Percentiles rank a stretch among this genome's conserved stretches.
These are phyloP conservation scores for Fusarium sp. DNA, from an alignment of 2,329 filamentous ascomycete genomes.

Conservation along the genomic window DNA sequence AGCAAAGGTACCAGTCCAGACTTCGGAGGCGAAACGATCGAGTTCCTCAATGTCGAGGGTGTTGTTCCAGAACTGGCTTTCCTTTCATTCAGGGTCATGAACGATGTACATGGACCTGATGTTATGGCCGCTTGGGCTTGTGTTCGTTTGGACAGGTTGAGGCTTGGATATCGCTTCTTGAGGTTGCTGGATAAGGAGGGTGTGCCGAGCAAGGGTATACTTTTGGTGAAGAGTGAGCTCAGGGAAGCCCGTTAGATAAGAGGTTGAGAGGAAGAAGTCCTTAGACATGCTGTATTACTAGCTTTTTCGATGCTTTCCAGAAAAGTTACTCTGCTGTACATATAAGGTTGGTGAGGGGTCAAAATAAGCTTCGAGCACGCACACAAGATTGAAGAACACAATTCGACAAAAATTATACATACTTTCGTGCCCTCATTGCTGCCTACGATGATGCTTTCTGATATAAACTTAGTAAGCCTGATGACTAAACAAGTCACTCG, in stretches of 20 bases:
- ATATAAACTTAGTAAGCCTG: neutral
- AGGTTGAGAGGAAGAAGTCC: too few species aligned
- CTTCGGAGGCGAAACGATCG: constrained; percentile 1
- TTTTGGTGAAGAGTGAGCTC: neutral
- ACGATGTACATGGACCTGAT: constrained; percentile 6
- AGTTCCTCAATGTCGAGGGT: neutral
- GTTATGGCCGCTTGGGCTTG: constrained; percentile 10
- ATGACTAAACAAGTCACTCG: neutral
- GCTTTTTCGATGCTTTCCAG: rapidly evolving
- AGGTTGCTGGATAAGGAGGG: neutral
- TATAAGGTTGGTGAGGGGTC: too few species aligned
- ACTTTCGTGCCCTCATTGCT: neutral
- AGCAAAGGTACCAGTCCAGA: neutral
- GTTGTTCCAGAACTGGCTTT: constrained; percentile 9
- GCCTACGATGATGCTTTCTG: neutral
- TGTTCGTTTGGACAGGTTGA: constrained; percentile 1
- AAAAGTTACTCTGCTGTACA: too few species aligned
- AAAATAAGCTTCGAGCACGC: neutral
- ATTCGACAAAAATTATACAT: rapidly evolving
- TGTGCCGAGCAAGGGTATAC: neutral
- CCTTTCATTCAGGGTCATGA: constrained; percentile 2
- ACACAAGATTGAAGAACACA: neutral
- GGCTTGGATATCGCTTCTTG: constrained; percentile 12
- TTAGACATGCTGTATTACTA: too few species aligned
- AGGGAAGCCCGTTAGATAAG: too few species aligned